Percentiles rank a stretch among this genome's conserved stretches.
Evolutionary conservation across 2,329 filamentous ascomycete species (phyloP).

Genomic region (Lasiodiplodia gonubiensis): DNA sequence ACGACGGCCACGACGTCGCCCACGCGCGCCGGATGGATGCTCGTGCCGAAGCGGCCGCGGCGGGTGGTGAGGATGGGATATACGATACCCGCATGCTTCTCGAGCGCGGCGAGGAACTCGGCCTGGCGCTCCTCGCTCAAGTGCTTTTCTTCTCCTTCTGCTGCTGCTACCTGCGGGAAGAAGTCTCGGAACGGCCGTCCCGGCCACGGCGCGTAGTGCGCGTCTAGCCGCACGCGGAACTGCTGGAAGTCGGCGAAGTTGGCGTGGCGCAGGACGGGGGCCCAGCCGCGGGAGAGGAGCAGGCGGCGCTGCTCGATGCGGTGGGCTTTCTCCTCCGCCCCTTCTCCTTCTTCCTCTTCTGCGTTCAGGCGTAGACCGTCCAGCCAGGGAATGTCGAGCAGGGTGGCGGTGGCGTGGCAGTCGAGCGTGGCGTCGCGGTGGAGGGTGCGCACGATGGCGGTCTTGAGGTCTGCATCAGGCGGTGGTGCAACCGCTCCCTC

Average conservation of each 20-base stretch:
- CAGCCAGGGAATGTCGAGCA: slow-evolving; percentile 4
- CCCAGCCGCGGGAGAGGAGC: slow-evolving; percentile 1
- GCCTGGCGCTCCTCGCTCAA: background rate
- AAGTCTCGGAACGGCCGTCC: background rate
- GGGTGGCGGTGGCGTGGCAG: background rate
- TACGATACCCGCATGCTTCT: background rate
- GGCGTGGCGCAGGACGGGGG: background rate
- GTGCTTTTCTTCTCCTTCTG: fast-evolving
- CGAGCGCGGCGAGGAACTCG: background rate
- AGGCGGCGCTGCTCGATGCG: background rate
- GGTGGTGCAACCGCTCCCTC: background rate
- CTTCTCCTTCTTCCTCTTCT: background rate
- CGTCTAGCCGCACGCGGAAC: background rate
- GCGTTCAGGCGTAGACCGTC: background rate
- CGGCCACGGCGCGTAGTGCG: slow-evolving; percentile 1
- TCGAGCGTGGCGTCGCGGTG: background rate
- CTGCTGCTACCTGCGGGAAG: background rate
- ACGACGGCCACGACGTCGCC: slow-evolving; percentile 12
- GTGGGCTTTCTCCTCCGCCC: background rate
- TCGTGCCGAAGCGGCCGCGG: background rate
- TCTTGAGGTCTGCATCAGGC: background rate
- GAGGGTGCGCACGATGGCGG: slow-evolving; percentile 4
- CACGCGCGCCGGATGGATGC: background rate
- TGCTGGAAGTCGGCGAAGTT: background rate
- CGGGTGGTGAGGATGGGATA: background rate